A percentile compares a stretch with the other conserved stretches of the same genome.
phyloP scores from a whole-genome alignment of 106 monocot species.

The Allium sativum region DNA sequence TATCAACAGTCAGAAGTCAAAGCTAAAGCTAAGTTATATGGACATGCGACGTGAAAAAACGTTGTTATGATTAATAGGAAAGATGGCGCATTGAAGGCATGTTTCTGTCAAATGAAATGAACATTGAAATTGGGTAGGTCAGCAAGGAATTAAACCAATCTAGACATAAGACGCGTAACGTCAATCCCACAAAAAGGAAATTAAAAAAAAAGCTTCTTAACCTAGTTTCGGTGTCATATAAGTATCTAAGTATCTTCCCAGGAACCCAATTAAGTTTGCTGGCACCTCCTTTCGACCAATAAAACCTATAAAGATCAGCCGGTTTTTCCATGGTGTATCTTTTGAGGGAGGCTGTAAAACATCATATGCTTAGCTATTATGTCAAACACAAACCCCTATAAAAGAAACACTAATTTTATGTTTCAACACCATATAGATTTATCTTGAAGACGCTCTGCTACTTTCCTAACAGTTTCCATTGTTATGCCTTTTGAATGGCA shows the following conservation, averaged over 20 bases:
- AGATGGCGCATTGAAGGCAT: not conserved
- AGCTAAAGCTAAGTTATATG: too few species aligned
- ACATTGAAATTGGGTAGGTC: too few species aligned
- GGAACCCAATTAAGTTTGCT: conserved; percentile 82
- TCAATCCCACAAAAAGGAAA: too few species aligned
- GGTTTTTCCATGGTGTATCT: conserved; percentile 78
- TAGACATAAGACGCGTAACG: too few species aligned
- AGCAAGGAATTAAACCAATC: too few species aligned
- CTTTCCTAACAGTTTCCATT: conserved; percentile 42
- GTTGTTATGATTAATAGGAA: too few species aligned
- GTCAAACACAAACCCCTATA: not conserved
- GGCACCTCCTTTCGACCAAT: conserved; percentile 46
- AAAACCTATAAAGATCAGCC: conserved; percentile 63
- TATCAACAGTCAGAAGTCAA: too few species aligned
- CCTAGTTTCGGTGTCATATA: conserved; percentile 99
- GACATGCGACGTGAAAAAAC: too few species aligned
- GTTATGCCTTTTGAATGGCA: conserved; percentile 49
- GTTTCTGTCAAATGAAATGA: not conserved
- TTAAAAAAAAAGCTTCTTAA: conserved; percentile 6
- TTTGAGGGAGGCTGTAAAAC: conserved; percentile 58
- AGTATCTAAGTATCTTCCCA: conserved; percentile 87
- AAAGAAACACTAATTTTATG: conserved; percentile 3
- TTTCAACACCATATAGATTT: conserved; percentile 71
- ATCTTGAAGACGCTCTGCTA: conserved; percentile 87
- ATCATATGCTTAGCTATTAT: not conserved